Evolutionary conservation across 768 basidiomycete species (phyloP).

Genomic region (Tricholoma furcatifolium): DNA sequence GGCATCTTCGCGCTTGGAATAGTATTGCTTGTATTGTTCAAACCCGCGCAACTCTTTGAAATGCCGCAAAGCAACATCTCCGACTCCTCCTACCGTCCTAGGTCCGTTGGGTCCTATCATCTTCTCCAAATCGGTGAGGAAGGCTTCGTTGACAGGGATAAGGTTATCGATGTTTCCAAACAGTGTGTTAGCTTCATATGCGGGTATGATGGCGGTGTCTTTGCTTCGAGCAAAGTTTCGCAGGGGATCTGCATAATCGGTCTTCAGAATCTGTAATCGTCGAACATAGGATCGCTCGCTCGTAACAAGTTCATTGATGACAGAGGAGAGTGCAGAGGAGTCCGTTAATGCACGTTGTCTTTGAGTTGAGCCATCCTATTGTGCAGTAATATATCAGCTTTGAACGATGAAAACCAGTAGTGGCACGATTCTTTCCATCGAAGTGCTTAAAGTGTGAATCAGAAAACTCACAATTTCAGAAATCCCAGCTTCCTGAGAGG

Average conservation of each 20-base stretch:
- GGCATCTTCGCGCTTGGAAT: slow-evolving; percentile 90
- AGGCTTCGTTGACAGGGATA: slow-evolving; percentile 85
- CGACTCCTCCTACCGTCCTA: slow-evolving; percentile 61
- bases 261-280: slow-evolving; percentile 78
- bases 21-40: slow-evolving; percentile 90
- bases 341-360: slow-evolving; percentile 65
- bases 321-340: slow-evolving; percentile 63
- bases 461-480: slow-evolving; percentile 42
- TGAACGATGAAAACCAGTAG: background rate
- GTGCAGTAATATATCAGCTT: slow-evolving; percentile 8
- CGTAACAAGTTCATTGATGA: slow-evolving; percentile 82
- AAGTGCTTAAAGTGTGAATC: background rate
- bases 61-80: slow-evolving; percentile 84
- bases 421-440: background rate
- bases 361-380: slow-evolving; percentile 39
- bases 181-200: slow-evolving; percentile 89
- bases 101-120: slow-evolving; percentile 65
- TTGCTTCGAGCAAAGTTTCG: slow-evolving; percentile 82
- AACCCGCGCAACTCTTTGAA: slow-evolving; percentile 84
- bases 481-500: slow-evolving; percentile 36
- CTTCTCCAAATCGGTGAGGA: slow-evolving; percentile 79
- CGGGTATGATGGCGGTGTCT: slow-evolving; percentile 82
- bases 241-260: slow-evolving; percentile 89
- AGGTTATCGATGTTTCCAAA: slow-evolving; percentile 94
- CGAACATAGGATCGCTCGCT: slow-evolving; percentile 90